Percentiles rank a stretch among this genome's conserved stretches.
Conservation (phyloP, 208 protist genomes). For the Leishmania arabica region DNA sequence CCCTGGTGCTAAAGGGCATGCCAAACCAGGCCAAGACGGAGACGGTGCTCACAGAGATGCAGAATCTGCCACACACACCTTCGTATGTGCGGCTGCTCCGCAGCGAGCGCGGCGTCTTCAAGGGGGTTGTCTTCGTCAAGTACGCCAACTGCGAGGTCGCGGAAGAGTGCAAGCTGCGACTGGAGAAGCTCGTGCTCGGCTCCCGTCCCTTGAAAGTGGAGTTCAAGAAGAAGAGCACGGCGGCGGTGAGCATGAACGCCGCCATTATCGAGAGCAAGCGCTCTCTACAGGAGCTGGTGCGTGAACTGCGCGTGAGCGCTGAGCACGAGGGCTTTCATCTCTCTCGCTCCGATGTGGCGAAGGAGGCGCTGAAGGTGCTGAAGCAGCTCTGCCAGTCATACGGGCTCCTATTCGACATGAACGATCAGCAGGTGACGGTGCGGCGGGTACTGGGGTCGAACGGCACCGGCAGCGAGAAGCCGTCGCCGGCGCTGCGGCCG, state of each 20-base stretch:
- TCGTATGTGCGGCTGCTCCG: slow-evolving; percentile 86
- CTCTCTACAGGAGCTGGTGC: slow-evolving; percentile 71
- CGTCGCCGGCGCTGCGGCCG: slow-evolving; percentile 62
- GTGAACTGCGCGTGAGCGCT: slow-evolving; percentile 74
- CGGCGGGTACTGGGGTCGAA: slow-evolving; percentile 46
- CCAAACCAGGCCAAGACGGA: slow-evolving; percentile 74
- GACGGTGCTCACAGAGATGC: slow-evolving; percentile 58
- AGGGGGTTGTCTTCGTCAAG: slow-evolving; percentile 82
- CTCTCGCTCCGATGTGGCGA: slow-evolving; percentile 52
- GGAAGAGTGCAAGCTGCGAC: slow-evolving; percentile 89
- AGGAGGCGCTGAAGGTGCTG: slow-evolving; percentile 72
- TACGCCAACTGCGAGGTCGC: slow-evolving; percentile 92
- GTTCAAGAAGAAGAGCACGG: slow-evolving; percentile 79
- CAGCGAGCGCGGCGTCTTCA: slow-evolving; percentile 82
- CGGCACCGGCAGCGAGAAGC: slow-evolving; percentile 41
- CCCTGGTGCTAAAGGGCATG: slow-evolving; percentile 82
- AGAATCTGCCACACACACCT: slow-evolving; percentile 58
- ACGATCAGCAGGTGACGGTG: slow-evolving; percentile 66
- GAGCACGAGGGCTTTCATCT: slow-evolving; percentile 81
- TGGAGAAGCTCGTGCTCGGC: slow-evolving; percentile 70
- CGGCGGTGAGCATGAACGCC: slow-evolving; percentile 12
- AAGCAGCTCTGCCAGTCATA: slow-evolving; percentile 85
- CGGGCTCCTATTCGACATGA: slow-evolving; percentile 62
- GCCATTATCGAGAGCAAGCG: slow-evolving; percentile 28
- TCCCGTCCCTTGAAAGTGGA: slow-evolving; percentile 70